Percentiles rank a stretch among this genome's conserved stretches.
Evolutionary conservation across 2,329 filamentous ascomycete genomes (phyloP).

Genomic region (Beauveria bassiana): DNA sequence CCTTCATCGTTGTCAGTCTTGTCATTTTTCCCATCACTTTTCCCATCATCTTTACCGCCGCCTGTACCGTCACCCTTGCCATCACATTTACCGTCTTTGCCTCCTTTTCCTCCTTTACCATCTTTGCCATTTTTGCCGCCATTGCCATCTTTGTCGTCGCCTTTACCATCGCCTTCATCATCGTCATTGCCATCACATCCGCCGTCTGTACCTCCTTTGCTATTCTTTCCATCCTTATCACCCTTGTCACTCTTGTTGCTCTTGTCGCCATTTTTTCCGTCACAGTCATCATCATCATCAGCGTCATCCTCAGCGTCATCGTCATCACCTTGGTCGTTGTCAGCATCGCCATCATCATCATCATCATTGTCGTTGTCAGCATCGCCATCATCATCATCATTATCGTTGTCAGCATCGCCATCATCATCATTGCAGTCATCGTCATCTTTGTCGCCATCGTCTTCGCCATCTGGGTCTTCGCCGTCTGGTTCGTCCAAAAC

Average conservation of each 20-base stretch:
- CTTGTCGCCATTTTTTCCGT: background rate
- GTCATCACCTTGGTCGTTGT: background rate
- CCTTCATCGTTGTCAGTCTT: constrained; percentile 4
- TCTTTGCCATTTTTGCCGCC: background rate
- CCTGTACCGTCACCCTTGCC: background rate
- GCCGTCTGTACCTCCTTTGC: background rate
- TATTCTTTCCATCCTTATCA: background rate
- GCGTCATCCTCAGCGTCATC: background rate
- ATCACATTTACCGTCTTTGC: background rate
- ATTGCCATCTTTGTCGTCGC: background rate
- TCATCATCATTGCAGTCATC: background rate
- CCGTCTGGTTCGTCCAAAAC: constrained; percentile 8
- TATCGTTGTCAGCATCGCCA: background rate
- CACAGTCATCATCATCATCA: background rate
- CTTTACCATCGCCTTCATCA: background rate
- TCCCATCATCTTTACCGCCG: background rate
- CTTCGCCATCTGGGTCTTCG: background rate
- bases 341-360: background rate
- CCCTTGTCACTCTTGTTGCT: background rate
- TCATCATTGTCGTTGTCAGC: background rate
- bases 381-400: background rate
- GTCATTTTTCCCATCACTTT: background rate
- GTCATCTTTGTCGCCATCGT: background rate
- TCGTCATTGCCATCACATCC: background rate
- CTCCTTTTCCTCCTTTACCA: background rate